Evolutionary conservation across 257 asterid genomes (phyloP), one percentile per base, ranked within the genome.

Genomic region (Anisodus acutangulus): DNA sequence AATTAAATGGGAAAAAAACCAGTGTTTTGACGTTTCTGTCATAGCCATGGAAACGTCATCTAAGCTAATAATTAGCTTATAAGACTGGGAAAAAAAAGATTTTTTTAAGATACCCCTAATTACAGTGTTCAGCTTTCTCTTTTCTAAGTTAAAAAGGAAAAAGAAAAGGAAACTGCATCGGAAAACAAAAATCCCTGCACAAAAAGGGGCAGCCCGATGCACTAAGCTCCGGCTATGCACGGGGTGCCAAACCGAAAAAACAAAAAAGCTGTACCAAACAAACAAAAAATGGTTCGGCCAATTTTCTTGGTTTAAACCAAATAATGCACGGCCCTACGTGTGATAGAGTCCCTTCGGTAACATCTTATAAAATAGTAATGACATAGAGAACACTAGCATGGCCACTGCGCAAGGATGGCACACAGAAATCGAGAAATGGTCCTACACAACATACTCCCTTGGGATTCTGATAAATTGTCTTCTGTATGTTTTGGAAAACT

Each of bases 301-400:
- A 1, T 35, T 72, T 31, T 74, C 60, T 6, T 10, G 10, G 41
- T 74, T 74, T 74, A 11, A 74, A 49, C 60, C 60, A 49, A 49
- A 74, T 31, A 74, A 11, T 47, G 35, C 4, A 47, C 41, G 5
- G 22, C 62, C 62, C 4, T 49, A 74, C 45, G 4, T 22, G 58
- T 76, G 59, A 76, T 63, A 76, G 37, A 45, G 83, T 83, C 55
- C 82, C 82, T 74, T 60, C 66, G 10, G 83, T 26, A 80, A 83
- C 86, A 74, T 83, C 81, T 78, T 78, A 70, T 55, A 83, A 72
- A 83, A 83, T 71, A 35, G 81, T 63, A 70, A 83, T 19, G 85
- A 83, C 39, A 83, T 64, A 82, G 85, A 85, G 83, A 85, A 81
- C 79, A 85, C 71, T 72, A 71, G 85, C 85, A 71, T 71, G 87